These are phyloP conservation scores for Pseudogymnoascus sp. DNA, from an alignment of 2,329 filamentous ascomycete genomes.

Conservation along the genomic window DNA sequence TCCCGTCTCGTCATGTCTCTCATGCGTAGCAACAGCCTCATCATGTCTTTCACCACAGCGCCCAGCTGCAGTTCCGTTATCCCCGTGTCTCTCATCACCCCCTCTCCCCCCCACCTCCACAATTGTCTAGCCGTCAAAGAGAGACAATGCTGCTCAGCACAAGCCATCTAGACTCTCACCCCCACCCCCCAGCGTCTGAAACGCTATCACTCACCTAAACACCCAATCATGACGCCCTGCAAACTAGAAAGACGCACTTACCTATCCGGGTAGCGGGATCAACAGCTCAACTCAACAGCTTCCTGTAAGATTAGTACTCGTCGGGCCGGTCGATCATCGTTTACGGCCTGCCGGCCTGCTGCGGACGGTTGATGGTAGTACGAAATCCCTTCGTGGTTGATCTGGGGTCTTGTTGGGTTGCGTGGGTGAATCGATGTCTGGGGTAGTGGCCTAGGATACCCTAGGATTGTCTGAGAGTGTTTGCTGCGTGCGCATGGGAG, in stretches of 20 bases:
- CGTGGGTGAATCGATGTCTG: too few relatives aligned
- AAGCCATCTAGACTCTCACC: background rate
- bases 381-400: background rate
- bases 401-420: background rate
- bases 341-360: background rate
- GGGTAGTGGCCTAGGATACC: background rate
- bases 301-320: background rate
- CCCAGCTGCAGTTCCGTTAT: background rate
- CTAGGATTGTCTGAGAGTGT: background rate
- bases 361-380: background rate
- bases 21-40: background rate
- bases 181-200: background rate
- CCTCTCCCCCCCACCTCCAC: background rate
- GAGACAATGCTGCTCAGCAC: background rate
- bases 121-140: background rate
- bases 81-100: background rate
- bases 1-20: background rate
- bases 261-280: background rate
- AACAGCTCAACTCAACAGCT: background rate
- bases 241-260: background rate
- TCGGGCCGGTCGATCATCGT: background rate
- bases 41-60: background rate
- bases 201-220: background rate
- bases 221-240: background rate
- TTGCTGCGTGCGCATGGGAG: background rate